A percentile compares a stretch with the other conserved stretches of the same genome.
phyloP scores from a whole-genome alignment of 140 eudicot species.

The Stevia rebaudiana region DNA sequence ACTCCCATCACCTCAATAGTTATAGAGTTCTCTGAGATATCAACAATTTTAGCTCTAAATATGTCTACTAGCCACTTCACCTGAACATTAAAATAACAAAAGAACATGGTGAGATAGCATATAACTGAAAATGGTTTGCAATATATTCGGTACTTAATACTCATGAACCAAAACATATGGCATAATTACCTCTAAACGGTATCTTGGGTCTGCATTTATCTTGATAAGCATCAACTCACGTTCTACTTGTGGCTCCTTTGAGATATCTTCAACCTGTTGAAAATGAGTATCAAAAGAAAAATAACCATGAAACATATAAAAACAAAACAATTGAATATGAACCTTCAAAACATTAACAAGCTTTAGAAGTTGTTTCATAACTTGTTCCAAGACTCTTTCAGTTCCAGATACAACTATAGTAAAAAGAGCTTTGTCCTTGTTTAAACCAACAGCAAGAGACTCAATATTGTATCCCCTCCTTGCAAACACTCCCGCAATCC shows the following conservation, averaged over 20 bases:
- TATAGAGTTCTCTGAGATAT: constrained; percentile 76
- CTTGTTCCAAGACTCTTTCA: constrained; percentile 81
- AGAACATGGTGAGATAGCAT: constrained; percentile 9
- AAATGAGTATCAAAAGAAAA: not conserved
- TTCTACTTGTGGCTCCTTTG: constrained; percentile 97
- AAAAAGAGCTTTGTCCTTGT: constrained; percentile 92
- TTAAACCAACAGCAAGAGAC: constrained; percentile 95
- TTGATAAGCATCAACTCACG: constrained; percentile 95
- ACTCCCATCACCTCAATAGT: constrained; percentile 71
- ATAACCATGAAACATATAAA: not conserved
- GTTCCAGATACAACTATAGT: constrained; percentile 95
- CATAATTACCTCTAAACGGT: constrained; percentile 64
- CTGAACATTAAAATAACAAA: constrained; percentile 34
- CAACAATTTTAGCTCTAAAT: constrained; percentile 86
- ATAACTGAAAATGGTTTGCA: not conserved
- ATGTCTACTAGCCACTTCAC: constrained; percentile 96
- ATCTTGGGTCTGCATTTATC: constrained; percentile 71
- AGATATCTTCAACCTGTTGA: constrained; percentile 79
- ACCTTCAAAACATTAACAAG: constrained; percentile 93
- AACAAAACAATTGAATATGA: constrained; percentile 26
- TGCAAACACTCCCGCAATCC: constrained; percentile 97
- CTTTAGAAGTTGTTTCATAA: constrained; percentile 84
- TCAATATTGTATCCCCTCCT: constrained; percentile 93
- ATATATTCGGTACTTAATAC: not conserved
- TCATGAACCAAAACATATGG: not conserved